Evolutionary conservation across 768 basidiomycete genomes (phyloP).

Genomic region (Candolleomyces aberdarensis): DNA sequence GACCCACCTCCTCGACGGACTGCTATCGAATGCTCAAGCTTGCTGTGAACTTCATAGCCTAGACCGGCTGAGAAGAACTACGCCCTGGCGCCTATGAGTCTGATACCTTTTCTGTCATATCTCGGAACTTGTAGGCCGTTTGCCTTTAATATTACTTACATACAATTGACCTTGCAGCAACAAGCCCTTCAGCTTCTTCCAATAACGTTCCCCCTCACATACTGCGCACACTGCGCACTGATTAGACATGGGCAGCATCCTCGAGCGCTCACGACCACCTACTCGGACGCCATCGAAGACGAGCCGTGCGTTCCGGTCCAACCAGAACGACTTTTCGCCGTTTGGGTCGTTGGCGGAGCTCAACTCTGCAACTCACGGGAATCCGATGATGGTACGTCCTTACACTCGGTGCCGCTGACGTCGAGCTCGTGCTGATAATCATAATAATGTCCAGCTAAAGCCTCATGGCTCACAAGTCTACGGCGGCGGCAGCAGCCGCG

Average conservation of each 20-base stretch:
- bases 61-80: too few species aligned
- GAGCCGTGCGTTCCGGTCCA: neutral
- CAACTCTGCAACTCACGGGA: neutral
- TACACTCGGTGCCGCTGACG: neutral
- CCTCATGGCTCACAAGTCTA: neutral
- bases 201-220: too few species aligned
- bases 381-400: neutral
- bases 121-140: neutral
- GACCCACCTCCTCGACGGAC: too few species aligned
- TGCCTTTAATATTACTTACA: neutral
- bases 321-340: slow-evolving; percentile 7
- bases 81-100: too few species aligned
- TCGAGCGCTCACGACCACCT: neutral
- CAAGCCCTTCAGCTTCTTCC: too few species aligned
- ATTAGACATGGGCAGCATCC: neutral
- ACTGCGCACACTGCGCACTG: neutral
- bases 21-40: too few species aligned
- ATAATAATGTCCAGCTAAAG: neutral
- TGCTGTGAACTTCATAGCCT: too few species aligned
- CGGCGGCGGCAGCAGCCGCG: neutral
- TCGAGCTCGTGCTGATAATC: too few species aligned
- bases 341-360: slow-evolving; percentile 8
- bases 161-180: too few species aligned
- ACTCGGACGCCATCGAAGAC: neutral
- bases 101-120: neutral